Evolutionary conservation across 2,329 filamentous ascomycete genomes (phyloP), one percentile per base, ranked within the genome.

Genomic region (Phyllosticta ampelicida): DNA sequence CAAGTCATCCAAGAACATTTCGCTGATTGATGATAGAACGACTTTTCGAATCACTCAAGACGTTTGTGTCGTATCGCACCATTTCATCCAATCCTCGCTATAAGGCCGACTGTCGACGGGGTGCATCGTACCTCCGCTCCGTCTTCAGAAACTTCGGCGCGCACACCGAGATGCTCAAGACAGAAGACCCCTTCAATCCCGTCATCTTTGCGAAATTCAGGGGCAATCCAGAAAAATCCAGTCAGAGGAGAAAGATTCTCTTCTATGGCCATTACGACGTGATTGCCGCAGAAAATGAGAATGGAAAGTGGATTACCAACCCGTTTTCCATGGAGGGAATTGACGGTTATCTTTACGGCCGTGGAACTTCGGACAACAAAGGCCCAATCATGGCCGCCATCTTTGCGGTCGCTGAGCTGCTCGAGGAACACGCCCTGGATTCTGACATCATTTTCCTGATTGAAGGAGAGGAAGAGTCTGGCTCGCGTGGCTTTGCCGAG

Each of bases 231-330:
- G 79, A 83, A 10, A 81, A 84, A 0, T 75, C 82, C 0, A 79
- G 81, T 23, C 77, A 82, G 23, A 82, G 89, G 18, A 96, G 94
- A 74, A 90, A 89, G 28, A 89, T 97, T 9, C 76, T 99, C 0
- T 99, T 99, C 70, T 99, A 99, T 67, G 94, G 95, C 0, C 94
- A 99, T 70, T 99, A 99, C 75, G 94, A 99, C 68, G 91, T 99
- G 2, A 94, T 99, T 3, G 83, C 90, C 0, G 94, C 94, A 0
- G 90, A 96, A 63, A 85, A 86, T 44, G 87, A 87, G 62, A 84
- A 86, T 59, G 82, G 83, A 44, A 92, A 89, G 64, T 99, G 94
- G 94, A 80, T 83, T 48, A 85, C 84, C 1, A 89, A 97, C 62
- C 95, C 94, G 0, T 99, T 97, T 69, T 80, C 86, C n/a, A 80